These are phyloP conservation scores for Aspergillus luchuensis DNA, from an alignment of 2,329 filamentous ascomycete species.

Conservation along the genomic window DNA sequence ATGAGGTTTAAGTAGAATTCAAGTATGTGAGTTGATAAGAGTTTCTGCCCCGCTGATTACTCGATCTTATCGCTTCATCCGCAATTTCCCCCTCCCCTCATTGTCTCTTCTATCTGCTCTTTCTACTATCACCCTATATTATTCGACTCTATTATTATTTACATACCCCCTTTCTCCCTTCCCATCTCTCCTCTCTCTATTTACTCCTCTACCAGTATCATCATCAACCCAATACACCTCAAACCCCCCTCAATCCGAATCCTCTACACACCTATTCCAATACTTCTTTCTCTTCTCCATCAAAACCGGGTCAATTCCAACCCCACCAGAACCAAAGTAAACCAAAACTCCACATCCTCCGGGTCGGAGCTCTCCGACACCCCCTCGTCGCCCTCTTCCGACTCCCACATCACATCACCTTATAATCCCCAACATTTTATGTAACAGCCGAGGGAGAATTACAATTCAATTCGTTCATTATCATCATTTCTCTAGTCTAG, in stretches of 20 bases:
- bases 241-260: neutral
- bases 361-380: neutral
- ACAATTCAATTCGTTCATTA: too few species aligned
- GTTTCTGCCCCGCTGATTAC: slow-evolving; percentile 17
- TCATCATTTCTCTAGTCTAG: too few species aligned
- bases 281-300: too few species aligned
- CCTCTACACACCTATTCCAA: too few species aligned
- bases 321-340: too few species aligned
- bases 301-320: too few species aligned
- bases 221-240: neutral
- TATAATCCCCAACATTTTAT: neutral
- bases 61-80: slow-evolving; percentile 24
- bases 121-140: too few species aligned
- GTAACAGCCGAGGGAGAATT: too few species aligned
- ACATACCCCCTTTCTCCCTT: too few species aligned
- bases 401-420: neutral
- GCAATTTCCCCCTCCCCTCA: neutral
- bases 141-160: too few species aligned
- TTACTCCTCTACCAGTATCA: neutral
- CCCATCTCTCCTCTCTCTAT: too few species aligned
- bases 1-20: neutral
- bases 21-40: neutral
- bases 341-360: neutral
- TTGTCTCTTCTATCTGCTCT: neutral
- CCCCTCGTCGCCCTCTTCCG: neutral